Evolutionary conservation across 352 stramenopile genomes (phyloP).

Genomic region (Plasmopara halstedii): DNA sequence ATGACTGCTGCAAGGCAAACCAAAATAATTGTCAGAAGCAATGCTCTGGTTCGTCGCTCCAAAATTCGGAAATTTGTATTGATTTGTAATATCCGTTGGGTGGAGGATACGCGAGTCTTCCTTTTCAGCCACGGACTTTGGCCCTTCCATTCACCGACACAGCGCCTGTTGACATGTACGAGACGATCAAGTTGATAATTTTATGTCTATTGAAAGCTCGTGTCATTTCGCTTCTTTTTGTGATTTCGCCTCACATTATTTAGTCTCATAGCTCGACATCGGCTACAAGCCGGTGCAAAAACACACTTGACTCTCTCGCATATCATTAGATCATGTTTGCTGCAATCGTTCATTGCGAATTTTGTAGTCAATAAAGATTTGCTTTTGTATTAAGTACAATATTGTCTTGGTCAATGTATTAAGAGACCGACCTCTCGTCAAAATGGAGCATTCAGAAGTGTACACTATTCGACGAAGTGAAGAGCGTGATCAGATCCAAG

Average conservation of each 20-base stretch:
- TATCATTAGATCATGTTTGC: slow-evolving; percentile 25
- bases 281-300: slow-evolving; percentile 35
- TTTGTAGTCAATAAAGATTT: slow-evolving; percentile 1
- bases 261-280: slow-evolving; percentile 39
- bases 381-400: slow-evolving; percentile 4
- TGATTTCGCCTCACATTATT: slow-evolving; percentile 31
- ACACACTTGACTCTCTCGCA: slow-evolving; percentile 20
- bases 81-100: too few relatives aligned
- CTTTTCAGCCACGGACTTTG: too few relatives aligned
- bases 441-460: slow-evolving; percentile 12
- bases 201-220: slow-evolving; percentile 50
- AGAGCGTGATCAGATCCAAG: slow-evolving; percentile 48
- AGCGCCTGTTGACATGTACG: slow-evolving; percentile 45
- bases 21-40: too few relatives aligned
- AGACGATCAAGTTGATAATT: slow-evolving; percentile 45
- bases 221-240: slow-evolving; percentile 30
- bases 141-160: slow-evolving; percentile 59
- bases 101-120: too few relatives aligned
- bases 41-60: too few relatives aligned
- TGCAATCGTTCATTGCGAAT: slow-evolving; percentile 29
- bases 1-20: too few relatives aligned
- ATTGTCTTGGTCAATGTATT: not conserved
- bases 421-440: not conserved
- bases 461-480: slow-evolving; percentile 53
- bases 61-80: too few relatives aligned